phyloP scores from a whole-genome alignment of 331 rosid species.

The Rosa hybrid region DNA sequence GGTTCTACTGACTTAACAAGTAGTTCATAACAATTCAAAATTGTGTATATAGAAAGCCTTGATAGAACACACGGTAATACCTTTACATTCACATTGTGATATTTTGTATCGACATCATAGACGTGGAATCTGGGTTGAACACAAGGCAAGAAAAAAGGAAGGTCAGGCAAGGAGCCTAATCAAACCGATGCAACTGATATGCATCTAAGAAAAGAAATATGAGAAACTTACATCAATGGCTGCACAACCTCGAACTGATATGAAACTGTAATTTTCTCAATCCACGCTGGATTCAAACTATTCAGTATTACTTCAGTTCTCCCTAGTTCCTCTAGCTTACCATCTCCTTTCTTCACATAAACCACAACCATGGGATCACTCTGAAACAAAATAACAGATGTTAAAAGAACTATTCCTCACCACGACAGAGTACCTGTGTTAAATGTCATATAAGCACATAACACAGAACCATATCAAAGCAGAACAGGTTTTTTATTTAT shows the following conservation, averaged over 20 bases:
- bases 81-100: conserved; percentile 60
- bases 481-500: background rate
- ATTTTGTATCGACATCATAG: conserved; percentile 77
- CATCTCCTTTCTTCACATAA: conserved; percentile 51
- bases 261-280: conserved; percentile 60
- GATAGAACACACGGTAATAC: conserved; percentile 32
- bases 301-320: conserved; percentile 85
- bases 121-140: conserved; percentile 58
- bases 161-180: background rate
- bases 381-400: conserved; percentile 37
- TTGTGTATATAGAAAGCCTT: background rate
- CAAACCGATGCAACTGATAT: background rate
- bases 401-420: background rate
- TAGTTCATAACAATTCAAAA: background rate
- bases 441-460: background rate
- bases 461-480: background rate
- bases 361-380: conserved; percentile 91
- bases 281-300: conserved; percentile 75
- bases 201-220: background rate
- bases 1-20: too few relatives aligned
- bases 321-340: conserved; percentile 68
- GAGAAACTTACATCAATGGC: conserved; percentile 59
- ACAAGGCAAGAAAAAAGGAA: conserved; percentile 18
- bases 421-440: background rate
- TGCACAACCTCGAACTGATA: conserved; percentile 86